phyloP scores from a whole-genome alignment of 2,329 filamentous ascomycete species.

The Penicillium sp. region DNA sequence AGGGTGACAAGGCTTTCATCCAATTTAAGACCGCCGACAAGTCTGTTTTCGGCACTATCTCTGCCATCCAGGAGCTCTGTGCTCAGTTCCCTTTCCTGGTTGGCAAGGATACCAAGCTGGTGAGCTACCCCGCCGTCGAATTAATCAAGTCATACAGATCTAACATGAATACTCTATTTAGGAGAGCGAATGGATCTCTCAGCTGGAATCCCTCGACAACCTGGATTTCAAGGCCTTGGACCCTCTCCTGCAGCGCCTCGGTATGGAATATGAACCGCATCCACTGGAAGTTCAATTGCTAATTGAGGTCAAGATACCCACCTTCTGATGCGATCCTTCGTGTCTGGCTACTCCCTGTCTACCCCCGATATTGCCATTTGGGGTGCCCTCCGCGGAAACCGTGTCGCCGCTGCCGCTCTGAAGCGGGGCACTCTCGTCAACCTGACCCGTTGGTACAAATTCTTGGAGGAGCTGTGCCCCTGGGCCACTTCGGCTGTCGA shows the following conservation, averaged over 20 bases:
- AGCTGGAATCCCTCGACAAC: constrained; percentile 53
- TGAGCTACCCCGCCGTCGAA: constrained; percentile 15
- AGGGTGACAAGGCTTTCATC: constrained; percentile 37
- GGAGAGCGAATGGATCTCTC: constrained; percentile 58
- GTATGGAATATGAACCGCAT: not conserved
- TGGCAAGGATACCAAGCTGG: constrained; percentile 38
- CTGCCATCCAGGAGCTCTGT: constrained; percentile 36
- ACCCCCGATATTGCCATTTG: constrained; percentile 80
- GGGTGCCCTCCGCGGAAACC: constrained; percentile 79
- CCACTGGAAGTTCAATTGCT: not conserved
- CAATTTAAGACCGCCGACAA: constrained; percentile 32
- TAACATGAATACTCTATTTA: constrained; percentile 13
- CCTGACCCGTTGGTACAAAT: constrained; percentile 82
- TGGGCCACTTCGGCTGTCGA: constrained; percentile 73
- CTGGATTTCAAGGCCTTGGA: constrained; percentile 83
- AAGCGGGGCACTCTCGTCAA: constrained; percentile 77
- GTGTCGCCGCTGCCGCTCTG: constrained; percentile 77
- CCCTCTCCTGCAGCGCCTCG: constrained; percentile 62
- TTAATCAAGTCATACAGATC: not conserved
- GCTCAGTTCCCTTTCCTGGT: constrained; percentile 37
- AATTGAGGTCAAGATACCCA: constrained; percentile 63
- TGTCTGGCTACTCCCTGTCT: constrained; percentile 76
- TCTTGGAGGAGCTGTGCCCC: constrained; percentile 77
- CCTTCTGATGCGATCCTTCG: constrained; percentile 80
- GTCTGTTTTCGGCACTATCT: constrained; percentile 32